phyloP scores from a whole-genome alignment of 768 basidiomycete species.

The Pleurotus tuber-regium region DNA sequence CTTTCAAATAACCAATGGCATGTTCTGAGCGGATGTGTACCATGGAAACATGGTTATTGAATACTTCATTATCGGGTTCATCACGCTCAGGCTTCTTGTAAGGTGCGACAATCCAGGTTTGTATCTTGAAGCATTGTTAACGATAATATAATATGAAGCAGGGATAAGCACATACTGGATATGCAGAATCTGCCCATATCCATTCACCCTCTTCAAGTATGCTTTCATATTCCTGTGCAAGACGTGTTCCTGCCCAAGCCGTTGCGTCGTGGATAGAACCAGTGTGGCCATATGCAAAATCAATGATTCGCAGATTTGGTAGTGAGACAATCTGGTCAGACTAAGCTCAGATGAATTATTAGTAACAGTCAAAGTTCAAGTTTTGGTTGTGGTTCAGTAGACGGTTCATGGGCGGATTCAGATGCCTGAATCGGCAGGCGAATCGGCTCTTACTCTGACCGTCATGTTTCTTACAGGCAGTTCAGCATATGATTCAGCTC shows the following conservation, averaged over 20 bases:
- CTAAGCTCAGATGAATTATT: too few species aligned
- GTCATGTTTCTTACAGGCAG: too few species aligned
- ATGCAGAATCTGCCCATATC: conserved; percentile 38
- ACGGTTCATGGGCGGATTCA: too few species aligned
- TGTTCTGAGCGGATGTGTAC: conserved; percentile 36
- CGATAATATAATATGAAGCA: not conserved
- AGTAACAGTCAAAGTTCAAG: too few species aligned
- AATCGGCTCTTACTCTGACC: too few species aligned
- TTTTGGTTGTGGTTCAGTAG: too few species aligned
- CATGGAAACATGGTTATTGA: conserved; percentile 33
- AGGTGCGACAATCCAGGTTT: conserved; percentile 22
- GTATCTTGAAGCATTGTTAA: too few species aligned
- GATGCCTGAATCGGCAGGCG: too few species aligned
- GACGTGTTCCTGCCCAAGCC: conserved; percentile 22
- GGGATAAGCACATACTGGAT: conserved; percentile 33
- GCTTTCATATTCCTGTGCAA: conserved; percentile 15
- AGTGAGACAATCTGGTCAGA: conserved; percentile 30
- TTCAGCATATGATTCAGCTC: too few species aligned
- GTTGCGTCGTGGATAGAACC: conserved; percentile 32
- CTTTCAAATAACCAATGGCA: conserved; percentile 38
- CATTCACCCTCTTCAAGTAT: conserved; percentile 28
- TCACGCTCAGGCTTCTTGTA: conserved; percentile 27
- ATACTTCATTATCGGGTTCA: conserved; percentile 23
- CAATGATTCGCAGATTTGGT: conserved; percentile 34
- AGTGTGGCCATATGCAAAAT: conserved; percentile 26